phyloP scores from a whole-genome alignment of 306 rosid genomes.

The Cotoneaster glaucophyllus region DNA sequence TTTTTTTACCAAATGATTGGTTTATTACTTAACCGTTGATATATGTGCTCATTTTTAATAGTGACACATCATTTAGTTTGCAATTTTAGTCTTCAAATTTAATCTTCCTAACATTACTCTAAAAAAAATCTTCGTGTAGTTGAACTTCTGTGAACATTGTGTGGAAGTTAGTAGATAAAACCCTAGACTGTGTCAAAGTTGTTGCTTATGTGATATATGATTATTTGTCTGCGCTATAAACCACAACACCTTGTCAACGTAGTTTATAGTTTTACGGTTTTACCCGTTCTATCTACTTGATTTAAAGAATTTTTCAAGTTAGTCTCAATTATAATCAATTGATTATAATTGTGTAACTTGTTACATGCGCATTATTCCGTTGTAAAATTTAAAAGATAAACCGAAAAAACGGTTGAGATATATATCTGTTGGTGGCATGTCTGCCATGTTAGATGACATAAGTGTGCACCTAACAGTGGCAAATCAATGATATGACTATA shows the following conservation, averaged over 20 bases:
- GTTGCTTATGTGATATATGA: not conserved
- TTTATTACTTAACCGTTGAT: too few relatives aligned
- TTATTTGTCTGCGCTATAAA: not conserved
- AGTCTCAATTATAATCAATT: too few relatives aligned
- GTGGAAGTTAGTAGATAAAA: not conserved
- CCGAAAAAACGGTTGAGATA: not conserved
- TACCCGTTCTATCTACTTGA: too few relatives aligned
- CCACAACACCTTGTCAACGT: not conserved
- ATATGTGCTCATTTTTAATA: too few relatives aligned
- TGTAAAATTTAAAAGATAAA: not conserved
- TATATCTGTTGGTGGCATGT: not conserved
- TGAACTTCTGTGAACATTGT: not conserved
- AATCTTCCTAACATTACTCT: too few relatives aligned
- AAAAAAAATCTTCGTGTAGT: not conserved
- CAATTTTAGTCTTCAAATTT: fast-evolving
- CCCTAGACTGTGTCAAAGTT: not conserved
- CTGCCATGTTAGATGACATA: not conserved
- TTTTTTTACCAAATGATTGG: too few relatives aligned
- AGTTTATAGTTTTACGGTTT: too few relatives aligned
- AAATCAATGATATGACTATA: too few relatives aligned
- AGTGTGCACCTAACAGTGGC: not conserved
- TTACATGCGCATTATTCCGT: too few relatives aligned
- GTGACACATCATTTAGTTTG: too few relatives aligned
- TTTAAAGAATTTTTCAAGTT: too few relatives aligned
- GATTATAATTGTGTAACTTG: too few relatives aligned